Evolutionary conservation across 495 filamentous ascomycete genomes (phyloP).

Genomic region (Penicillium cosmopolitanum): DNA sequence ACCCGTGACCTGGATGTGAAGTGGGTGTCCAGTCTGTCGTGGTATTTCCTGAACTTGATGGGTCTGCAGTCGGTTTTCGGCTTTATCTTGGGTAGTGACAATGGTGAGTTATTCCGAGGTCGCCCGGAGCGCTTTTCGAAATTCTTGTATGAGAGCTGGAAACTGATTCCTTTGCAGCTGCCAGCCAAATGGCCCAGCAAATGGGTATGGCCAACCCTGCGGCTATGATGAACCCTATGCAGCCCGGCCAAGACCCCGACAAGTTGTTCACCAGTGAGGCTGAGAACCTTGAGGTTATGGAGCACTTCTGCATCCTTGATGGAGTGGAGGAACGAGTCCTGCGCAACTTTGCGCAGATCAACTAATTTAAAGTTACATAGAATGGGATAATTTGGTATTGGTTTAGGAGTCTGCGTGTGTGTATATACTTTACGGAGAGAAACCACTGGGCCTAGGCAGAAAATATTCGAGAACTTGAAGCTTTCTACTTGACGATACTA

Average conservation of each 20-base stretch:
- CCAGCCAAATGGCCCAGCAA: slow-evolving; percentile 92
- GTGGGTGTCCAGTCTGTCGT: slow-evolving; percentile 97
- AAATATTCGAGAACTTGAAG: not conserved
- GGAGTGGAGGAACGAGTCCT: slow-evolving; percentile 85
- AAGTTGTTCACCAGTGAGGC: slow-evolving; percentile 90
- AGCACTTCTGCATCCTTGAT: slow-evolving; percentile 87
- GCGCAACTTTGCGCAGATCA: slow-evolving; percentile 41
- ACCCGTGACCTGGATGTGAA: slow-evolving; percentile 94
- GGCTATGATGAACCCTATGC: slow-evolving; percentile 74
- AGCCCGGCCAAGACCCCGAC: slow-evolving; percentile 91
- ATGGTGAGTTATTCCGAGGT: slow-evolving; percentile 60
- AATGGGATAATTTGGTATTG: not conserved
- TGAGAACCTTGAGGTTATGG: slow-evolving; percentile 93
- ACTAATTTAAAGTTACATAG: slow-evolving; percentile 12
- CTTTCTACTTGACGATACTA: not conserved
- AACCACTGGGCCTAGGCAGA: not conserved
- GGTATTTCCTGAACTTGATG: slow-evolving; percentile 98
- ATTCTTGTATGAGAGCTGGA: not conserved
- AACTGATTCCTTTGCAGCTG: slow-evolving; percentile 59
- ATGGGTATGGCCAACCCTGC: slow-evolving; percentile 82
- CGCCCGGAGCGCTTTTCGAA: not conserved
- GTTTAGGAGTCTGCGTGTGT: not conserved
- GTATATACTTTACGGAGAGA: not conserved
- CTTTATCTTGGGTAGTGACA: slow-evolving; percentile 93
- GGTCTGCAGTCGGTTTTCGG: slow-evolving; percentile 97